Conservation (phyloP, 495 filamentous ascomycete genomes). For the Aspergillus heteromorphus region DNA sequence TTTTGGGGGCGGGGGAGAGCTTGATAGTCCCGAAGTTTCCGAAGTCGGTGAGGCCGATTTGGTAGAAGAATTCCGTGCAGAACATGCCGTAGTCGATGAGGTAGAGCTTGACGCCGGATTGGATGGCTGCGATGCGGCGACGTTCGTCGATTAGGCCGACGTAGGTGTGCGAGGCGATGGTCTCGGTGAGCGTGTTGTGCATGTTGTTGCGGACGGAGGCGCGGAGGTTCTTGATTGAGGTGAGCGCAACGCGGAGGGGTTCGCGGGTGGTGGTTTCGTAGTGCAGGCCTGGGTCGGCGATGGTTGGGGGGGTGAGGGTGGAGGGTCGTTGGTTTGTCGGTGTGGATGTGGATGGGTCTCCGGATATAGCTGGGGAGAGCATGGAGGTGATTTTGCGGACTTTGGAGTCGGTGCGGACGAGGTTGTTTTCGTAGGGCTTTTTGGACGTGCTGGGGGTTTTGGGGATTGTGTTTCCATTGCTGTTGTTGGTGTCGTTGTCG, state of each 20-base stretch:
- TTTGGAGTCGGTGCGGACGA: constrained; percentile 86
- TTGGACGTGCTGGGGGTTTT: constrained; percentile 42
- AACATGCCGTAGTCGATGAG: constrained; percentile 91
- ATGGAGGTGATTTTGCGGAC: constrained; percentile 95
- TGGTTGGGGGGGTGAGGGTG: constrained; percentile 11
- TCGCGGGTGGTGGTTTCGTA: constrained; percentile 70
- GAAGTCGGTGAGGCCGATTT: constrained; percentile 93
- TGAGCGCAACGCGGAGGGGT: constrained; percentile 60
- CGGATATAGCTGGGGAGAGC: constrained; percentile 52
- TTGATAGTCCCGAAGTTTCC: constrained; percentile 86
- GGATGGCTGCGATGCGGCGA: constrained; percentile 83
- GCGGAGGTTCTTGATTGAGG: constrained; percentile 78
- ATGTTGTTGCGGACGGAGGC: constrained; percentile 74
- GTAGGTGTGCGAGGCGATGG: constrained; percentile 86
- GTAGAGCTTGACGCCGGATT: constrained; percentile 87
- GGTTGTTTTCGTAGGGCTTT: constrained; percentile 78
- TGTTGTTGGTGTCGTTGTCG: constrained; percentile 15
- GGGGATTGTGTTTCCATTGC: constrained; percentile 13
- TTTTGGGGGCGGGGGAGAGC: constrained; percentile 68
- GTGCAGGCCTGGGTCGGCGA: constrained; percentile 47
- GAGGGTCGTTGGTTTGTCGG: constrained; percentile 7
- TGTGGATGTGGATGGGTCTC: no score
- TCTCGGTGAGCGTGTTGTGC: constrained; percentile 85
- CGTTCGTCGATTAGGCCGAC: constrained; percentile 88
- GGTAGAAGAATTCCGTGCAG: constrained; percentile 92